Evolutionary conservation across 2,329 filamentous ascomycete genomes (phyloP).

Genomic region (Pseudogymnoascus sp.): DNA sequence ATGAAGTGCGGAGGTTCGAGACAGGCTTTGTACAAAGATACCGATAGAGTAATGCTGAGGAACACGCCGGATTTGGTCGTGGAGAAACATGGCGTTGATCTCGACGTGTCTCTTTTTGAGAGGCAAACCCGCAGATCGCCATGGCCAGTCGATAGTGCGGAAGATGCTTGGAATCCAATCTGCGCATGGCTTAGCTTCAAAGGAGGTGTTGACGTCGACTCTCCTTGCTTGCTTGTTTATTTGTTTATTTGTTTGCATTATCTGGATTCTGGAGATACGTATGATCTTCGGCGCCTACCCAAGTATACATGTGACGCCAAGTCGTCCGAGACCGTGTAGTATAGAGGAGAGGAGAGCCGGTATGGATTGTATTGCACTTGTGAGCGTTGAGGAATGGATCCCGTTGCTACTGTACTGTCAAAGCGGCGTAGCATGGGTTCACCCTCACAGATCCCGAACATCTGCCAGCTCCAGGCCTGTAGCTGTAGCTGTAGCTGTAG

Average conservation of each 20-base stretch:
- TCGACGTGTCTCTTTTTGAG: conserved; percentile 4
- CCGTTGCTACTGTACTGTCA: neutral
- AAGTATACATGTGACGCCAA: conserved; percentile 1
- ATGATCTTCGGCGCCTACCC: neutral
- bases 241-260: conserved; percentile 1
- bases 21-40: neutral
- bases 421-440: conserved; percentile 5
- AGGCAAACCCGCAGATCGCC: conserved; percentile 6
- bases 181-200: neutral
- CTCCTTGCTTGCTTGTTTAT: neutral
- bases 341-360: neutral
- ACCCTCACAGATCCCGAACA: neutral
- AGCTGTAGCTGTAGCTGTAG: too few relatives aligned
- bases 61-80: conserved; percentile 7
- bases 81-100: conserved; percentile 7
- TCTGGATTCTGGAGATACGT: neutral
- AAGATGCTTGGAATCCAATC: conserved; percentile 4
- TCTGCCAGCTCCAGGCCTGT: neutral
- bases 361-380: neutral
- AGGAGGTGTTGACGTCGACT: neutral
- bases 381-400: neutral
- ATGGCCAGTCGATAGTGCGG: conserved; percentile 1
- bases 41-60: conserved; percentile 4
- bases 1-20: conserved; percentile 1
- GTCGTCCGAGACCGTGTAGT: neutral